These are phyloP conservation scores for Aphanomyces euteiches DNA, from an alignment of 352 stramenopile species.

Conservation along the genomic window DNA sequence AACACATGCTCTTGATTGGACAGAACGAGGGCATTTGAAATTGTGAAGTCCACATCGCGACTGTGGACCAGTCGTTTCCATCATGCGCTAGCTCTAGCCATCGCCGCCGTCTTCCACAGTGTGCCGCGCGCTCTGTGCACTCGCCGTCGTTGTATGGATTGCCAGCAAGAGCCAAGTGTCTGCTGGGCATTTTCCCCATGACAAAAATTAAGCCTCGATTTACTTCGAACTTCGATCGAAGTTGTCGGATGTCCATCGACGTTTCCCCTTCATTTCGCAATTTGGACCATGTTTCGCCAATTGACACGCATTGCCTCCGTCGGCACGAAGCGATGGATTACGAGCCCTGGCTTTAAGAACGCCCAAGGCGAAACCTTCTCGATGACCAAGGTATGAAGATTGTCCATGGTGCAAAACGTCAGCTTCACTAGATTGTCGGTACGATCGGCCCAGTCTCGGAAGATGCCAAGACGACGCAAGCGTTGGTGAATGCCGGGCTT, in stretches of 20 bases:
- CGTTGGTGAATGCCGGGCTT: conserved; percentile 83
- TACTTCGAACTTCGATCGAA: neutral
- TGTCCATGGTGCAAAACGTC: neutral
- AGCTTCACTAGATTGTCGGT: conserved; percentile 74
- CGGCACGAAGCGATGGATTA: conserved; percentile 15
- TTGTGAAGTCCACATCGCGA: too few relatives aligned
- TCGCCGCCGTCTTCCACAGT: too few relatives aligned
- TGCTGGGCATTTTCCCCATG: too few relatives aligned
- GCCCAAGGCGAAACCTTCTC: conserved; percentile 45
- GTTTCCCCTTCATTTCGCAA: conserved; percentile 4
- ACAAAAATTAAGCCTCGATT: neutral
- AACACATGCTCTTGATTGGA: too few relatives aligned
- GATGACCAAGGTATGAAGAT: conserved; percentile 65
- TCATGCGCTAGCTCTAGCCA: too few relatives aligned
- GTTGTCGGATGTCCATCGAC: neutral
- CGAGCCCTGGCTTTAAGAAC: conserved; percentile 15
- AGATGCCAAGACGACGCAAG: conserved; percentile 66
- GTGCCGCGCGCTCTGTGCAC: too few relatives aligned
- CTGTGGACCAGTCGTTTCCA: too few relatives aligned
- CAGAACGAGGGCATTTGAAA: too few relatives aligned
- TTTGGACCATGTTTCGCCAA: conserved; percentile 14
- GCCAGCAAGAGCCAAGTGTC: too few relatives aligned
- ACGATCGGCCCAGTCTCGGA: conserved; percentile 90
- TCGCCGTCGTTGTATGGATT: too few relatives aligned
- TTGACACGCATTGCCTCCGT: neutral